A percentile compares a stretch with the other conserved stretches of the same genome.
Conservation (phyloP, 2,329 filamentous ascomycete genomes). For the Ophiocordyceps australis region DNA sequence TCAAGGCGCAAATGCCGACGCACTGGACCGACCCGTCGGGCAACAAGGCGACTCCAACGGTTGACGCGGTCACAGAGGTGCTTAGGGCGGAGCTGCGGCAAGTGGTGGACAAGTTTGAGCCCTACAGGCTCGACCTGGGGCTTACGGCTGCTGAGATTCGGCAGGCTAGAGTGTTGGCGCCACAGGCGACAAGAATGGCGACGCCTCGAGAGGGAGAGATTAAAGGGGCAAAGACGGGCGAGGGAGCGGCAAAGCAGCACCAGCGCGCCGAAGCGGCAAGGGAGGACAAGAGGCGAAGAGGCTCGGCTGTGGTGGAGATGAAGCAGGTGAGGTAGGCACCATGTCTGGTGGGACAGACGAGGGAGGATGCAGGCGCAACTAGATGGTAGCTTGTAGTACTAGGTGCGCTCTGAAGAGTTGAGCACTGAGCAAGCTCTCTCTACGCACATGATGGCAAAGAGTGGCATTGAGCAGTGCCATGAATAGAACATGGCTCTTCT, state of each 20-base stretch:
- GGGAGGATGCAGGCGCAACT: no score
- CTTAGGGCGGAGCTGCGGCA: slow-evolving; percentile 47
- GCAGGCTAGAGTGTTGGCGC: slow-evolving; percentile 50
- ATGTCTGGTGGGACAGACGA: no score
- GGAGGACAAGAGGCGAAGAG: slow-evolving; percentile 4
- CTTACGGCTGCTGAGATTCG: slow-evolving; percentile 54
- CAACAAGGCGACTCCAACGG: slow-evolving; percentile 37
- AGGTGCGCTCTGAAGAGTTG: no score
- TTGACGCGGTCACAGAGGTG: slow-evolving; percentile 49
- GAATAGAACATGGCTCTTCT: no score
- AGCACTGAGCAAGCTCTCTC: no score
- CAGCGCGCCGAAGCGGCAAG: slow-evolving; percentile 6
- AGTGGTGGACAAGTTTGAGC: slow-evolving; percentile 54
- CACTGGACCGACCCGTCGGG: slow-evolving; percentile 69
- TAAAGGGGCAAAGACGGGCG: not conserved
- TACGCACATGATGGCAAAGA: no score
- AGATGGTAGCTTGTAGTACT: no score
- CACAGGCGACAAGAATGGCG: no score
- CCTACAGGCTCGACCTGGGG: slow-evolving; percentile 53
- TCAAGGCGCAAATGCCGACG: slow-evolving; percentile 36
- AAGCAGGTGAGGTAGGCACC: slow-evolving; percentile 9
- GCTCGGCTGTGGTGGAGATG: slow-evolving; percentile 14
- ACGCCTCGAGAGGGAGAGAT: slow-evolving; percentile 8
- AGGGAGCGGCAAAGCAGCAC: slow-evolving; percentile 5
- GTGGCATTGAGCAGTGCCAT: no score